Conservation (phyloP, 2,329 filamentous ascomycete genomes). For the Metarhizium album region DNA sequence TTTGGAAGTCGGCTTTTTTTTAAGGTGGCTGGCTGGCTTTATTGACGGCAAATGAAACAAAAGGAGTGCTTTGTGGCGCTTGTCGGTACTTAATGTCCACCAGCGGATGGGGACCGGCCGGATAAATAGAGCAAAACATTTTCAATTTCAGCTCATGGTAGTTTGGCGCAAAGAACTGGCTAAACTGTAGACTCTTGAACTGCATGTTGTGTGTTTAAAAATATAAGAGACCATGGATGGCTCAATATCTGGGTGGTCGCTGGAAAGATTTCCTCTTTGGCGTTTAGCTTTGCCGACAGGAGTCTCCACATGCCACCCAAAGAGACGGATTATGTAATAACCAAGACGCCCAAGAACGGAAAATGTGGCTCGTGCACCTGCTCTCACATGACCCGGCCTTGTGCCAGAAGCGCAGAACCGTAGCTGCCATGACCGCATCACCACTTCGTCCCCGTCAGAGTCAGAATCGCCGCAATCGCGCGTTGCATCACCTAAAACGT, state of each 20-base stretch:
- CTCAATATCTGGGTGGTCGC: too few relatives aligned
- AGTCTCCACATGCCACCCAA: background rate
- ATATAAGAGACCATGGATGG: too few relatives aligned
- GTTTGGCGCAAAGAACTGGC: conserved; percentile 3
- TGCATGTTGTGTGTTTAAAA: background rate
- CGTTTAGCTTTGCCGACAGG: too few relatives aligned
- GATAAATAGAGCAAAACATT: conserved; percentile 2
- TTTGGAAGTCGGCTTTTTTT: background rate
- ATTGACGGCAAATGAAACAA: background rate
- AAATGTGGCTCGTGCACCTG: conserved; percentile 15
- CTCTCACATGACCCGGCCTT: conserved; percentile 22
- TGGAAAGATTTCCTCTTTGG: too few relatives aligned
- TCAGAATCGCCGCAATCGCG: background rate
- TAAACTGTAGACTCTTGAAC: background rate
- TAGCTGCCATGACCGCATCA: background rate
- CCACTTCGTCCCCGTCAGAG: background rate
- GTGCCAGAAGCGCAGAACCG: conserved; percentile 6
- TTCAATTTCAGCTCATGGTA: conserved; percentile 2
- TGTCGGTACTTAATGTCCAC: background rate
- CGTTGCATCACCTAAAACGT: conserved; percentile 2
- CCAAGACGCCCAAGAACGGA: background rate
- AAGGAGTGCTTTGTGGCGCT: background rate
- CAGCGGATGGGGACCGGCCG: background rate
- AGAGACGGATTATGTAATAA: conserved; percentile 2
- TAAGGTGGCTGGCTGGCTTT: background rate